A percentile compares a stretch with the other conserved stretches of the same genome.
Conservation (phyloP, 306 rosid genomes). For the Coriaria nepalensis region DNA sequence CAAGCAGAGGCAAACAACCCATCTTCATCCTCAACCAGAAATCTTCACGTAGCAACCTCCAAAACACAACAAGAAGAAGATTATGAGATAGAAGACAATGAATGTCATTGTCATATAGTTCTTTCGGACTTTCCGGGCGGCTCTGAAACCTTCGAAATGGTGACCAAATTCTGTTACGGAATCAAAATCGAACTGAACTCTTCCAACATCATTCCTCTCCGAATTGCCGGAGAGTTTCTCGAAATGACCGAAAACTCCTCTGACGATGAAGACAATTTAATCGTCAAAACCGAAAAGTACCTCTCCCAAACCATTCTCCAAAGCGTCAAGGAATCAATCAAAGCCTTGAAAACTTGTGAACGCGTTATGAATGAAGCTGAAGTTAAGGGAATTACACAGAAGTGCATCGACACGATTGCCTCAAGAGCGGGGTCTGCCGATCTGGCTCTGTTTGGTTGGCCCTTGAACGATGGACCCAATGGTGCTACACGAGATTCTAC, state of each 20-base stretch:
- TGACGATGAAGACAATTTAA: constrained; percentile 60
- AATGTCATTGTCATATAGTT: constrained; percentile 47
- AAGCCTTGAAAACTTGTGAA: constrained; percentile 74
- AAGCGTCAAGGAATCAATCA: constrained; percentile 57
- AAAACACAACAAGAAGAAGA: constrained; percentile 16
- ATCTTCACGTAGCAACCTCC: background rate
- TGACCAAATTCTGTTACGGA: constrained; percentile 88
- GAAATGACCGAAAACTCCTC: constrained; percentile 87
- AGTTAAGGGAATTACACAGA: constrained; percentile 41
- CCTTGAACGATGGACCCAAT: constrained; percentile 31
- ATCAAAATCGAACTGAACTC: constrained; percentile 67
- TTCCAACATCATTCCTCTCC: constrained; percentile 68
- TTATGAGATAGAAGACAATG: constrained; percentile 44
- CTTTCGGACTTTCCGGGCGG: constrained; percentile 75
- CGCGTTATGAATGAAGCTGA: constrained; percentile 47
- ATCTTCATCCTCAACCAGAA: constrained; percentile 17
- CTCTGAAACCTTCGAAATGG: constrained; percentile 68
- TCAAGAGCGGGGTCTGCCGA: constrained; percentile 57
- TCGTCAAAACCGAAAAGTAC: constrained; percentile 65
- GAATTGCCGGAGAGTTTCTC: constrained; percentile 88
- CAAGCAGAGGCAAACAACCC: constrained; percentile 43
- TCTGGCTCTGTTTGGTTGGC: constrained; percentile 79
- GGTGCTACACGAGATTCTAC: constrained; percentile 23
- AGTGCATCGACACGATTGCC: constrained; percentile 55
- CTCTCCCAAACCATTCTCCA: constrained; percentile 53